These are phyloP conservation scores for Blastobotrys serpentis DNA, from an alignment of 1,139 yeast species.

Conservation along the genomic window DNA sequence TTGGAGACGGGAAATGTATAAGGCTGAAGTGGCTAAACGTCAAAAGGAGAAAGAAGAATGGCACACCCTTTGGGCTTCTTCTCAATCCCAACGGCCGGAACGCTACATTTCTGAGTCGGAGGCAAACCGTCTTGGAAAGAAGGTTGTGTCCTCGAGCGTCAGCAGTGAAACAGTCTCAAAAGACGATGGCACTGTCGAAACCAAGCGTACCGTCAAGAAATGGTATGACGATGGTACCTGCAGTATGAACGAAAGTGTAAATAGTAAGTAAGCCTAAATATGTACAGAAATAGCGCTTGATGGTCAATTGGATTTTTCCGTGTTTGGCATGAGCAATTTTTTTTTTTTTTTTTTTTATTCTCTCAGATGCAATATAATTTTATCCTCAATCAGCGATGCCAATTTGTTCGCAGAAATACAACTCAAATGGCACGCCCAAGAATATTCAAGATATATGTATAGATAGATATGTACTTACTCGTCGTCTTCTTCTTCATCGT, in stretches of 20 bases:
- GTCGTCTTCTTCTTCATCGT: constrained; percentile 33
- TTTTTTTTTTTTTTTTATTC: background rate
- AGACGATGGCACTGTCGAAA: constrained; percentile 56
- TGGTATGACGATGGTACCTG: constrained; percentile 67
- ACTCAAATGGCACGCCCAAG: no score
- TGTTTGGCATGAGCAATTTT: no score
- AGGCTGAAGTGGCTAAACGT: constrained; percentile 41
- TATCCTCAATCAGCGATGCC: no score
- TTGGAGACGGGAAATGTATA: constrained; percentile 63
- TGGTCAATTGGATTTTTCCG: background rate
- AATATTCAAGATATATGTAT: background rate
- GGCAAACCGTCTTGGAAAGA: constrained; percentile 35
- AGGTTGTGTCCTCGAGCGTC: constrained; percentile 52
- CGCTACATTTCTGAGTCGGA: constrained; percentile 27
- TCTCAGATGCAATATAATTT: background rate
- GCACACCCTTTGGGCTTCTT: constrained; percentile 13
- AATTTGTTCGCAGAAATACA: no score
- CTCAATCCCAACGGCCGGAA: constrained; percentile 9
- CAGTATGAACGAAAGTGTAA: constrained; percentile 35
- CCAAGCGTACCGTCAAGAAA: constrained; percentile 52
- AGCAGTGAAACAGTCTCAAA: constrained; percentile 45
- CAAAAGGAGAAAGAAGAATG: constrained; percentile 21
- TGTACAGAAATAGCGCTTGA: no score
- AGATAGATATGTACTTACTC: constrained; percentile 15
- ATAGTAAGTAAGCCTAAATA: constrained; percentile 4